Percentiles rank a stretch among this genome's conserved stretches.
Conservation (phyloP, 176 grass and related monocot species). For the Aegilops speltoides region DNA sequence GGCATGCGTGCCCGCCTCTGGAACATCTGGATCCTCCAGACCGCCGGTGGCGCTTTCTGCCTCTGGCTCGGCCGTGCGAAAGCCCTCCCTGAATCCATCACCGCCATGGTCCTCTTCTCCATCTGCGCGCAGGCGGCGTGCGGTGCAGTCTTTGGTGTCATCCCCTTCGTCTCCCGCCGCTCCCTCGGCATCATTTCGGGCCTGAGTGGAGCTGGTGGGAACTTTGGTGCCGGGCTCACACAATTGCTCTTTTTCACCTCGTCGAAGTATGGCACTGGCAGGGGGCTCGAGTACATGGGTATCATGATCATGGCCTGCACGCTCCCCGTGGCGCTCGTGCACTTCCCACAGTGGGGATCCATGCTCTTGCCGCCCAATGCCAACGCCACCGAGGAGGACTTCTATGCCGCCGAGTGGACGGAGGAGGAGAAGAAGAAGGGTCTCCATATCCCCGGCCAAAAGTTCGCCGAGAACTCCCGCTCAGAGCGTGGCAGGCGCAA, state of each 20-base stretch:
- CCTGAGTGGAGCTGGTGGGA: slow-evolving; percentile 74
- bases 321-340: slow-evolving; percentile 38
- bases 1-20: slow-evolving; percentile 82
- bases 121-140: slow-evolving; percentile 76
- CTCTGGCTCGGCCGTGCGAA: slow-evolving; percentile 55
- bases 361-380: slow-evolving; percentile 64
- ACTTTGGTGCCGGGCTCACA: slow-evolving; percentile 66
- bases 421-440: slow-evolving; percentile 58
- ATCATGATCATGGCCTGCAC: slow-evolving; percentile 92
- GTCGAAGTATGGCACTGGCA: slow-evolving; percentile 42
- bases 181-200: slow-evolving; percentile 55
- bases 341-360: slow-evolving; percentile 86
- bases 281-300: slow-evolving; percentile 59
- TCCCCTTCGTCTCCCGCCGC: slow-evolving; percentile 71
- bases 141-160: slow-evolving; percentile 76
- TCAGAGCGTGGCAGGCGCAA: slow-evolving; percentile 64
- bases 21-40: slow-evolving; percentile 92
- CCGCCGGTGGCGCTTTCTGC: slow-evolving; percentile 77
- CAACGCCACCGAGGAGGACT: slow-evolving; percentile 45
- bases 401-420: slow-evolving; percentile 57
- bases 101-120: slow-evolving; percentile 77
- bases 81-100: slow-evolving; percentile 50
- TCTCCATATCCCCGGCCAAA: slow-evolving; percentile 45
- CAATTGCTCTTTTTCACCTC: slow-evolving; percentile 87
- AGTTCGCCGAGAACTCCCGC: slow-evolving; percentile 65